A percentile compares a stretch with the other conserved stretches of the same genome.
phyloP scores from a whole-genome alignment of 1,284 basidiomycete genomes.

The Ganoderma meredithae region DNA sequence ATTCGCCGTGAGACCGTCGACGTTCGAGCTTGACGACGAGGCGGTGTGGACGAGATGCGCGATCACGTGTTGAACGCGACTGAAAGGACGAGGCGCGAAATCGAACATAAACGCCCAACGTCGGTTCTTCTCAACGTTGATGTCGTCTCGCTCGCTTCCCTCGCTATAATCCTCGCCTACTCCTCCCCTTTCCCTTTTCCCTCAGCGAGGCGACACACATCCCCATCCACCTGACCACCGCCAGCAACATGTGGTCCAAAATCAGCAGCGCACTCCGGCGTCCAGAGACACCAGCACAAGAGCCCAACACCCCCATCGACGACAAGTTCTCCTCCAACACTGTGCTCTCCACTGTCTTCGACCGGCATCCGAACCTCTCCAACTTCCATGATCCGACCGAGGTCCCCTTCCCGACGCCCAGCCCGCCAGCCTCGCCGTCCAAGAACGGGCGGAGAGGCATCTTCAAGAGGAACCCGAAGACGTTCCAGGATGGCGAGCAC shows the following conservation, averaged over 20 bases:
- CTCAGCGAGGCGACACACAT: constrained; percentile 17
- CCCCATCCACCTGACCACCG: constrained; percentile 7
- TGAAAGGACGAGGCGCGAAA: constrained; percentile 6
- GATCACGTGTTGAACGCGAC: constrained; percentile 25
- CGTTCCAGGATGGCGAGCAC: constrained; percentile 34
- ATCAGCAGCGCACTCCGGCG: constrained; percentile 61
- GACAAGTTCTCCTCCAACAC: constrained; percentile 43
- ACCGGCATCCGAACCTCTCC: constrained; percentile 67
- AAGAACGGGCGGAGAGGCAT: constrained; percentile 44
- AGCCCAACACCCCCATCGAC: constrained; percentile 44
- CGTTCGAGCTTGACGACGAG: neutral
- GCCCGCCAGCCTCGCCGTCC: constrained; percentile 55
- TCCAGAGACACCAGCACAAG: constrained; percentile 35
- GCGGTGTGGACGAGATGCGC: constrained; percentile 2
- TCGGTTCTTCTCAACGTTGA: constrained; percentile 18
- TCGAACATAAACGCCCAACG: constrained; percentile 20
- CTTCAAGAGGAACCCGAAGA: constrained; percentile 47
- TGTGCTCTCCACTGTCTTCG: constrained; percentile 58
- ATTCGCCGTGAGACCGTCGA: neutral
- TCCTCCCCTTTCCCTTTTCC: neutral
- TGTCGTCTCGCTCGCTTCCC: constrained; percentile 19
- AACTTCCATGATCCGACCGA: constrained; percentile 55
- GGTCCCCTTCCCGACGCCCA: constrained; percentile 46
- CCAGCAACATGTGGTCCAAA: constrained; percentile 65
- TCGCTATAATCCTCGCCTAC: constrained; percentile 17